Conservation (phyloP, 2,329 filamentous ascomycete species). For the Tympanopsis confertula region DNA sequence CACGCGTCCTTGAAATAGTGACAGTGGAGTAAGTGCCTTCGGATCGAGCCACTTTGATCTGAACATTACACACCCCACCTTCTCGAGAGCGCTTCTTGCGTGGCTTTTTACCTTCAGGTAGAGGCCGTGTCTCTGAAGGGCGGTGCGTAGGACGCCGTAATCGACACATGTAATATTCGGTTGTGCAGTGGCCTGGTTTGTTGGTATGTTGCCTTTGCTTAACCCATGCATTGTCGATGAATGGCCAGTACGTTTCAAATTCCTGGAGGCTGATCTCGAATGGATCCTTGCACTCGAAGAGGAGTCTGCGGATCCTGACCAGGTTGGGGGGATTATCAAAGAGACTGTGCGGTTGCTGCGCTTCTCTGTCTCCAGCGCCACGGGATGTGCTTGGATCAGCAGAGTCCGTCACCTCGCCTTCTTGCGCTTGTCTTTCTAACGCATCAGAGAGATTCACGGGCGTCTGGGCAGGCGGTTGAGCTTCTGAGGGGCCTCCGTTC, state of each 20-base stretch:
- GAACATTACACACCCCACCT: slow-evolving; percentile 30
- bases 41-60: slow-evolving; percentile 30
- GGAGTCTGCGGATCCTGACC: slow-evolving; percentile 23
- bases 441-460: too few relatives aligned
- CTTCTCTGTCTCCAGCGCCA: slow-evolving; percentile 1
- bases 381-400: slow-evolving; percentile 7
- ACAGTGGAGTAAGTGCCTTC: slow-evolving; percentile 27
- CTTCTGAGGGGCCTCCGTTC: too few relatives aligned
- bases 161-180: slow-evolving; percentile 33
- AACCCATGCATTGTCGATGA: slow-evolving; percentile 36
- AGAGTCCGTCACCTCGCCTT: too few relatives aligned
- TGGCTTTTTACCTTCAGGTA: slow-evolving; percentile 28
- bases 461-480: too few relatives aligned
- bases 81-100: slow-evolving; percentile 29
- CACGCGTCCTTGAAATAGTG: slow-evolving; percentile 25
- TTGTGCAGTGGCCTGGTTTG: slow-evolving; percentile 24
- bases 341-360: slow-evolving; percentile 15
- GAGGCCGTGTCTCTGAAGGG: slow-evolving; percentile 22
- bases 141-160: slow-evolving; percentile 24
- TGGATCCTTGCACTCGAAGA: slow-evolving; percentile 30
- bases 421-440: too few relatives aligned
- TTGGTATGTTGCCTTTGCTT: slow-evolving; percentile 26
- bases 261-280: slow-evolving; percentile 30
- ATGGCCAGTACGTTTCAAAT: slow-evolving; percentile 32
- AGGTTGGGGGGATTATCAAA: slow-evolving; percentile 28